phyloP scores from a whole-genome alignment of 495 filamentous ascomycete species.

The Tuber microsphaerosporum region DNA sequence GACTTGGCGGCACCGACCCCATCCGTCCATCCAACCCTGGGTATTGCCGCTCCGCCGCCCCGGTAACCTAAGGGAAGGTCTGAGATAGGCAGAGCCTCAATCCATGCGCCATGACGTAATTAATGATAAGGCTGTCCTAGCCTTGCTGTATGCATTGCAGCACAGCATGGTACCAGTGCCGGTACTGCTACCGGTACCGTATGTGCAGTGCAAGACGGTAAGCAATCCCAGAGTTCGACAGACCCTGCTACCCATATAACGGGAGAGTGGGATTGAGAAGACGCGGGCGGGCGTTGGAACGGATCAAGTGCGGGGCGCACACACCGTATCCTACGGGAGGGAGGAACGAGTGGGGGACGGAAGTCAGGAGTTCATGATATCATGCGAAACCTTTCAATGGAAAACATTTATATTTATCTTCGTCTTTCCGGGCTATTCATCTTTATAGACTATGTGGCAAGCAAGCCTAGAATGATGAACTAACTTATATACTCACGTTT shows the following conservation, averaged over 20 bases:
- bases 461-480: background rate
- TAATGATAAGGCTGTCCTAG: background rate
- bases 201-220: background rate
- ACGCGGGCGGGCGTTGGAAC: background rate
- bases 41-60: background rate
- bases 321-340: background rate
- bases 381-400: background rate
- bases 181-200: background rate
- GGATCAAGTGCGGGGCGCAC: background rate
- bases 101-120: background rate
- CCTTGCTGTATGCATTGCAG: background rate
- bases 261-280: background rate
- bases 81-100: background rate
- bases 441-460: background rate
- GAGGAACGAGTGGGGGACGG: background rate
- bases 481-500: background rate
- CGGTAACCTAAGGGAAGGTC: background rate
- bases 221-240: background rate
- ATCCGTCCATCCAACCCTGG: background rate
- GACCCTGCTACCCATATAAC: background rate
- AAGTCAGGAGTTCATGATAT: background rate
- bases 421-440: background rate
- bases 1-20: background rate
- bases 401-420: background rate
- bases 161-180: background rate